Percentiles rank a stretch among this genome's conserved stretches.
These are phyloP conservation scores for Solanum pinnatisectum DNA, from an alignment of 257 asterid genomes.

Conservation along the genomic window DNA sequence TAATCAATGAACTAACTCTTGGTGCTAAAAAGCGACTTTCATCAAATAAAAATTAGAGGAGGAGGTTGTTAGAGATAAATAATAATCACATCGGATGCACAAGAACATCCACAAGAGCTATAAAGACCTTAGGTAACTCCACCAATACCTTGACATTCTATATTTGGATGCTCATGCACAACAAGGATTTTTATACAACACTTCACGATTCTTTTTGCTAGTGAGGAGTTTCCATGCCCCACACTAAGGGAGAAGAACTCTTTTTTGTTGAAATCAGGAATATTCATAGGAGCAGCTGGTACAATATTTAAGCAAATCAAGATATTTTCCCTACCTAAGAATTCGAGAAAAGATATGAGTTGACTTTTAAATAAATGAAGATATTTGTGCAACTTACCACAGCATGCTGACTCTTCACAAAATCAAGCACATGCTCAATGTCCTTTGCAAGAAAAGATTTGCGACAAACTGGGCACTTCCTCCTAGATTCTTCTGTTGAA, in stretches of 20 bases:
- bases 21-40: neutral
- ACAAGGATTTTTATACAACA: neutral
- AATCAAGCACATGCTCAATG: conserved; percentile 70
- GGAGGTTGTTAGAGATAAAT: neutral
- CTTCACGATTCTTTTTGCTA: neutral
- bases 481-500: conserved; percentile 40
- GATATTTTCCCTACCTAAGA: neutral
- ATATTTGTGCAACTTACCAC: neutral
- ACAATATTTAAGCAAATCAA: neutral
- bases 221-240: neutral
- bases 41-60: neutral
- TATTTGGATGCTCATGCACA: neutral
- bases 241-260: neutral
- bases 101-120: neutral
- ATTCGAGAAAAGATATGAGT: neutral
- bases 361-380: neutral
- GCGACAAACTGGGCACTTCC: conserved; percentile 80
- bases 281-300: neutral
- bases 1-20: neutral
- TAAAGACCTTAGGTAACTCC: neutral
- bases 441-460: conserved; percentile 71
- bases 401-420: conserved; percentile 40
- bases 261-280: neutral
- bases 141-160: neutral
- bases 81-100: neutral